Evolutionary conservation across 495 filamentous ascomycete genomes (phyloP).

Genomic region (Lineolata rhizophorae): DNA sequence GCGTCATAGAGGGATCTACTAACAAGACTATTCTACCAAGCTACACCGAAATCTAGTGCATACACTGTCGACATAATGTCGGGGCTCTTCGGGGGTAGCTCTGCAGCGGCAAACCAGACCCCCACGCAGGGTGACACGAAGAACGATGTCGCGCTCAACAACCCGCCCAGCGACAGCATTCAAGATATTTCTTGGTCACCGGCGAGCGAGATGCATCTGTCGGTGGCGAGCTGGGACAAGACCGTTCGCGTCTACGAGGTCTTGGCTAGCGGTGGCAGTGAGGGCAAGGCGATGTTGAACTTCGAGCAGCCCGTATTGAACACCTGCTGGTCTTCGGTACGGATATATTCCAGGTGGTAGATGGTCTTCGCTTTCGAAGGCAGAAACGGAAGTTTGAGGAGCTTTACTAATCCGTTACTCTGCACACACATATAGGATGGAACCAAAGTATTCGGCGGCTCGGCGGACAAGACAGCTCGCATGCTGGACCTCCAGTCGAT

Average conservation of each 20-base stretch:
- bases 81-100: constrained; percentile 40
- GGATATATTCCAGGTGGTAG: constrained; percentile 13
- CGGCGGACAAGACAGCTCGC: constrained; percentile 65
- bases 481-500: constrained; percentile 48
- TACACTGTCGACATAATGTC: constrained; percentile 25
- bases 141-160: constrained; percentile 58
- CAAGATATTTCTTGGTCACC: constrained; percentile 72
- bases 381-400: too few species aligned
- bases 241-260: constrained; percentile 86
- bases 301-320: constrained; percentile 57
- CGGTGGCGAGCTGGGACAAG: constrained; percentile 83
- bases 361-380: too few species aligned
- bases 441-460: constrained; percentile 56
- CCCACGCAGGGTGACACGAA: constrained; percentile 77
- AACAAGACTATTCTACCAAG: not conserved
- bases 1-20: too few species aligned
- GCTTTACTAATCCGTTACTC: not conserved
- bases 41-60: not conserved
- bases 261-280: constrained; percentile 41
- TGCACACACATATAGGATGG: constrained; percentile 30
- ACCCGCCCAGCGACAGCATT: constrained; percentile 68
- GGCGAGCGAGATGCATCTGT: constrained; percentile 43
- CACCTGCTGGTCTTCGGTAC: constrained; percentile 67
- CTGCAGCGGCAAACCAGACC: constrained; percentile 26
- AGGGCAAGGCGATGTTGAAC: constrained; percentile 58